Base-by-base conservation (phyloP, 257 asterid species). In the Asclepias syriaca region DNA sequence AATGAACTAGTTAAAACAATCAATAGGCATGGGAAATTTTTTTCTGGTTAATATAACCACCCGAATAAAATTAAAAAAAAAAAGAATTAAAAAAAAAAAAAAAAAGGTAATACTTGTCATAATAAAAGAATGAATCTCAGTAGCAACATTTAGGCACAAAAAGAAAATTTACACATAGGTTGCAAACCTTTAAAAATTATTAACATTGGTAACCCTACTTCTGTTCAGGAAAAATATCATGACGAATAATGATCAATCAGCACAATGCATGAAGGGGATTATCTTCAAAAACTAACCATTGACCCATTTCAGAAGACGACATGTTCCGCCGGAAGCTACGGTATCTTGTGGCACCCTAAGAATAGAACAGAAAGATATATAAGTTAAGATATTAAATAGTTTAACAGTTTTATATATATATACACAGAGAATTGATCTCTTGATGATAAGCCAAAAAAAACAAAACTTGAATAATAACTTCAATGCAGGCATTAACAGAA, bases 271-370 rank as follows among this genome's bases (percentile, higher is more conserved):
- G 43, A 32, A 48, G 40, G 50, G 54, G n/a, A 65, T 66, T 66
- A 60, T 8, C 43, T 55, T 71, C 14, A 21, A 45, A 34, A 72
- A 85, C 97, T 61, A 71, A 93, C 98, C 98, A 74, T 87, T 93
- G 70, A 93, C 97, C 98, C 98, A 93, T 83, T 84, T 89, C 66
- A 90, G 71, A 63, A 93, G 78, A 29, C 71, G 78, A 81, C 97
- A 86, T 80, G 89, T 93, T 69, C 97, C 98, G 72, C 98, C 98
- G 50, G 91, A 87, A 53, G 98, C 76, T 19, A 93, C 83, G 19
- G 87, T 85, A 70, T 93, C 97, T 80, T 93, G 98, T 24, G 96
- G 96, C 79, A 93, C 96, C 98, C 98, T 93, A 51, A 56, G 19
- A 29, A 32, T 14, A 12, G 51, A 34, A 19, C 18, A 32, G 53